Evolutionary conservation across 345 rosid genomes (phyloP).

Genomic region (Melaleuca quinquenervia): DNA sequence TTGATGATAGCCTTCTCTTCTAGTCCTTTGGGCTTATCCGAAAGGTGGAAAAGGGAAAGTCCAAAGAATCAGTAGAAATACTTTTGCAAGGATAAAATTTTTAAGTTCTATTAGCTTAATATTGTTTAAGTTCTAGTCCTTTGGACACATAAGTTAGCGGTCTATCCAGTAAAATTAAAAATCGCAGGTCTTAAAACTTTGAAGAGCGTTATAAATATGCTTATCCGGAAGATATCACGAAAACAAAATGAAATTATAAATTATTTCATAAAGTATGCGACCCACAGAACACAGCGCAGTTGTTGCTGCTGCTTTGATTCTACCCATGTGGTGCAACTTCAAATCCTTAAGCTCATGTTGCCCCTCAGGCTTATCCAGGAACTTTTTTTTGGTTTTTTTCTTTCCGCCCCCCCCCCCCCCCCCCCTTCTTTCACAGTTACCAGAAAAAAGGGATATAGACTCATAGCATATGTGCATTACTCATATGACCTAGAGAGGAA

Average conservation of each 20-base stretch:
- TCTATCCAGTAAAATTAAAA: neutral
- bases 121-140: neutral
- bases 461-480: neutral
- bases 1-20: neutral
- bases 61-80: neutral
- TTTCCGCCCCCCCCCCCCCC: neutral
- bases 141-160: neutral
- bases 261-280: neutral
- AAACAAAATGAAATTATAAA: neutral
- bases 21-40: neutral
- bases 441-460: neutral
- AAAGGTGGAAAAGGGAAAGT: neutral
- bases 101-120: neutral
- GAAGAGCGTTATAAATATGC: neutral
- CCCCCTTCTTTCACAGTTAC: neutral
- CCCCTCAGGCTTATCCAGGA: neutral
- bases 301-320: neutral
- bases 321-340: neutral
- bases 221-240: neutral
- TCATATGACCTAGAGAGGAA: neutral
- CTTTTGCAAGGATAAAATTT: neutral
- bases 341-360: neutral
- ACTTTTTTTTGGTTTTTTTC: neutral
- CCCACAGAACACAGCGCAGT: neutral
- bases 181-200: neutral